Conservation (phyloP, 768 basidiomycete species). For the Leccinum truebloodii region DNA sequence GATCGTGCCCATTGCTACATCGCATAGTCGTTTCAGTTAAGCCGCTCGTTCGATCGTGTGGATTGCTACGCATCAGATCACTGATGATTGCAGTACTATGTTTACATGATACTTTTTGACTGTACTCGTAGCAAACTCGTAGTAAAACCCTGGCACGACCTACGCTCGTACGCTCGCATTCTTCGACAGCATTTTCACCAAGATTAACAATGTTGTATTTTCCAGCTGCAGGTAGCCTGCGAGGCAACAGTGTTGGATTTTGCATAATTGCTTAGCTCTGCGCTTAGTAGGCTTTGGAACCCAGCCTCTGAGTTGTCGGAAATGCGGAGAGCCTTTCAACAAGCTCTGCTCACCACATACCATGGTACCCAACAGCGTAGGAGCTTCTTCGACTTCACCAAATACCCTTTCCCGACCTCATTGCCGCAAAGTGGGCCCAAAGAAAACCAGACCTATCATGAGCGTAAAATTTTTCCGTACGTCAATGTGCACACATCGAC, state of each 20-base stretch:
- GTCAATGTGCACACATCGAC: conserved; percentile 34
- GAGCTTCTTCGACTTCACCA: conserved; percentile 52
- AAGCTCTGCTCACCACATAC: conserved; percentile 3
- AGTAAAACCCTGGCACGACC: background rate
- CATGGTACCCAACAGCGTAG: conserved; percentile 21
- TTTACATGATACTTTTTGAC: background rate
- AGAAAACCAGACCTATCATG: conserved; percentile 68
- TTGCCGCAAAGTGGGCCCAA: conserved; percentile 30
- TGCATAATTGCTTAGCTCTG: background rate
- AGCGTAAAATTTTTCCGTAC: conserved; percentile 87
- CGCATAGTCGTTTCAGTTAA: background rate
- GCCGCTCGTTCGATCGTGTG: background rate
- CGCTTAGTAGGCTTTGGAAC: background rate
- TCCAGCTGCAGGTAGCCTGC: too few relatives aligned
- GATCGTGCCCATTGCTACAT: background rate
- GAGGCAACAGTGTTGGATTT: background rate
- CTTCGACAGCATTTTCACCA: background rate
- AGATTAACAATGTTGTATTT: background rate
- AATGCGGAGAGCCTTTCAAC: conserved; percentile 24
- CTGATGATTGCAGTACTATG: too few relatives aligned
- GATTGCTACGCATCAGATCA: background rate
- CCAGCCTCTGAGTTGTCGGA: background rate
- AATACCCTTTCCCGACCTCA: conserved; percentile 46
- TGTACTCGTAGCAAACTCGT: background rate
- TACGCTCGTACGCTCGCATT: background rate